Evolutionary conservation across 2,329 filamentous ascomycete genomes (phyloP), one percentile per base, ranked within the genome.

Genomic region (Esteya vermicola): DNA sequence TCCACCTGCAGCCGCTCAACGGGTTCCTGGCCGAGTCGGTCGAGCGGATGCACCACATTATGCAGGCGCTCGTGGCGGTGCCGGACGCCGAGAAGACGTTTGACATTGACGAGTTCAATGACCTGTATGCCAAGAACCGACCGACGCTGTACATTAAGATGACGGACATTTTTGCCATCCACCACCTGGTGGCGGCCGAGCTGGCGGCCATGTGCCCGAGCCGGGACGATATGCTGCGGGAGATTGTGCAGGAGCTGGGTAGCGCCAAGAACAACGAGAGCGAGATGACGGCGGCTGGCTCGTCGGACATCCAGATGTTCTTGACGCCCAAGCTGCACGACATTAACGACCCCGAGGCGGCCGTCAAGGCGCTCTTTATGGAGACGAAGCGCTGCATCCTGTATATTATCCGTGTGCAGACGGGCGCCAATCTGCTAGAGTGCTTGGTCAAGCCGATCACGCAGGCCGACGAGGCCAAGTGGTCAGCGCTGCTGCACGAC

Each of bases 61-160:
- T 83, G 61, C 72, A 70, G 34, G 75, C 81, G 26, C 61, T 96
- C 45, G 85, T 98, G 48, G 75, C 81, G 12, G 83, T 96, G 12
- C 78, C 82, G 13, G 81, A 91, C 51, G 84, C 85, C 0, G 91
- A 98, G 59, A 72, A 76, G 39, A 91, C 91, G 20, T 98, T 96
- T 54, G 88, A 96, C 58, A 95, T 98, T 56, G 91, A 98, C 55
- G 91, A 96, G 57, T 98, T 91, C 72, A 96, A 95, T 56, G 91
- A 98, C 54, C 71, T 98, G 7, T 96, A 96, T 55, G 84, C 89
- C 42, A 88, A 93, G 57, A 91, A 86, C 47, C 94, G 94, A 60
- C 91, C 91, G 7, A 96, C 89, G 0, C 69, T 98, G n/a, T 98
- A 96, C 64, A 94, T 98, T 66, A 98, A 98, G 64, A 89, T 98